Conservation (phyloP, 2,329 filamentous ascomycete genomes). For the Colletotrichum sp. region DNA sequence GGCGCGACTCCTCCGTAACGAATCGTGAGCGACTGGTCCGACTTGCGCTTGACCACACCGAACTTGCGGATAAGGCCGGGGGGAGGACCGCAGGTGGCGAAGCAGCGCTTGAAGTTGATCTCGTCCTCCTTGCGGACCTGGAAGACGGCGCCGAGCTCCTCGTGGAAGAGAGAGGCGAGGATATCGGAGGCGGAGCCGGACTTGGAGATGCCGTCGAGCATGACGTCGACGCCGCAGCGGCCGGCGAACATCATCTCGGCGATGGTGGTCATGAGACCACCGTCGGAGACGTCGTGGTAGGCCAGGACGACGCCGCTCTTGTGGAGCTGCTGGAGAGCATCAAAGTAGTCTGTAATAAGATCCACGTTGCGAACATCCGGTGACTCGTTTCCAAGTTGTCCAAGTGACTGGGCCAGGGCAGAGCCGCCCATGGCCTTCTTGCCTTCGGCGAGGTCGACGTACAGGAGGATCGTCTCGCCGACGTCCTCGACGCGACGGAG, state of each 20-base stretch:
- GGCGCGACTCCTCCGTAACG: slow-evolving; percentile 69
- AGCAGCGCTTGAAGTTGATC: slow-evolving; percentile 84
- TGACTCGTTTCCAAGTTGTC: slow-evolving; percentile 81
- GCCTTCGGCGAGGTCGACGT: slow-evolving; percentile 86
- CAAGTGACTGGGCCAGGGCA: slow-evolving; percentile 87
- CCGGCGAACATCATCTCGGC: slow-evolving; percentile 99
- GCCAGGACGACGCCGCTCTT: slow-evolving; percentile 74
- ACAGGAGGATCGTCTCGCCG: slow-evolving; percentile 86
- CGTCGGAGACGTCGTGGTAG: slow-evolving; percentile 94
- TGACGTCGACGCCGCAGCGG: slow-evolving; percentile 84
- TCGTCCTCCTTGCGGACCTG: slow-evolving; percentile 88
- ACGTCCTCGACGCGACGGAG: slow-evolving; percentile 84
- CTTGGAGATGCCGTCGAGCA: slow-evolving; percentile 75
- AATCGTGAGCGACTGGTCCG: slow-evolving; percentile 79
- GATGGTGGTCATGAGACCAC: slow-evolving; percentile 87
- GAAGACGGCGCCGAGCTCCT: slow-evolving; percentile 95
- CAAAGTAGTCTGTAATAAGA: slow-evolving; percentile 87
- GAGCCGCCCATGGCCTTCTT: slow-evolving; percentile 87
- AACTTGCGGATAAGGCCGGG: slow-evolving; percentile 83
- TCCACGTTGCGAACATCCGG: slow-evolving; percentile 87
- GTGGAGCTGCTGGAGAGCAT: slow-evolving; percentile 75
- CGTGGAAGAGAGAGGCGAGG: slow-evolving; percentile 87
- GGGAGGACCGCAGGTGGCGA: slow-evolving; percentile 87
- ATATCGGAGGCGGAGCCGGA: slow-evolving; percentile 68
- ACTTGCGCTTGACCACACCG: slow-evolving; percentile 71